Conservation (phyloP, 495 filamentous ascomycete genomes). For the Penicillium coprophilum region DNA sequence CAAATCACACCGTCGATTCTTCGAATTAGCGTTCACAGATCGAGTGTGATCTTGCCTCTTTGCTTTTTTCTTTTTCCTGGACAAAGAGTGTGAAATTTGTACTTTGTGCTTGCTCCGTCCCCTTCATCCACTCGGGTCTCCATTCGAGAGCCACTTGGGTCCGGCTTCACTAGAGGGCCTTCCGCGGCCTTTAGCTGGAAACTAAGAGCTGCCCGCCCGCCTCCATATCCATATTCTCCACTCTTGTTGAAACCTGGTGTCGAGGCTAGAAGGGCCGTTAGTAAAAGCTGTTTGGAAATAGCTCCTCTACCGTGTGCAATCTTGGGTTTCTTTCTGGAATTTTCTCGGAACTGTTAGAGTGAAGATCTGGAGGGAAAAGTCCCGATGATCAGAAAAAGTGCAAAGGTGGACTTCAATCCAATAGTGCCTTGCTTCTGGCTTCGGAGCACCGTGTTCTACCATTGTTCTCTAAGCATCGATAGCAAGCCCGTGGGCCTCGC, state of each 20-base stretch:
- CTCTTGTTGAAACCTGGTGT: constrained; percentile 11
- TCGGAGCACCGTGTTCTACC: background rate
- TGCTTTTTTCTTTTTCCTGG: background rate
- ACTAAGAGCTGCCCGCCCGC: constrained; percentile 29
- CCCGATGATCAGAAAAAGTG: constrained; percentile 6
- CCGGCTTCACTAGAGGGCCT: constrained; percentile 20
- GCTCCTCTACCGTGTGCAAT: constrained; percentile 1
- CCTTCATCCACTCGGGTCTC: background rate
- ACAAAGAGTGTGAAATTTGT: background rate
- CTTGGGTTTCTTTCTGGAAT: background rate
- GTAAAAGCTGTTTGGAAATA: background rate
- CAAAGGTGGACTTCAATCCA: constrained; percentile 7
- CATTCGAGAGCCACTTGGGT: constrained; percentile 8
- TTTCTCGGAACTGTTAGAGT: background rate
- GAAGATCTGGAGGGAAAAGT: background rate
- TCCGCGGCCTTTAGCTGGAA: constrained; percentile 20
- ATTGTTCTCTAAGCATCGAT: background rate
- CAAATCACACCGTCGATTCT: constrained; percentile 14
- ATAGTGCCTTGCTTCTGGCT: constrained; percentile 4
- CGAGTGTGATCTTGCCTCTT: constrained; percentile 5
- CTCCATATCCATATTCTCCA: constrained; percentile 25
- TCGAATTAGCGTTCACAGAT: constrained; percentile 3
- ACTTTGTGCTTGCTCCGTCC: background rate
- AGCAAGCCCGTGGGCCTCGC: constrained; percentile 10
- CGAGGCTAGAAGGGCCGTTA: constrained; percentile 12